Evolutionary conservation across 1,284 basidiomycete species (phyloP).

Genomic region (Crucibulum parvulum): DNA sequence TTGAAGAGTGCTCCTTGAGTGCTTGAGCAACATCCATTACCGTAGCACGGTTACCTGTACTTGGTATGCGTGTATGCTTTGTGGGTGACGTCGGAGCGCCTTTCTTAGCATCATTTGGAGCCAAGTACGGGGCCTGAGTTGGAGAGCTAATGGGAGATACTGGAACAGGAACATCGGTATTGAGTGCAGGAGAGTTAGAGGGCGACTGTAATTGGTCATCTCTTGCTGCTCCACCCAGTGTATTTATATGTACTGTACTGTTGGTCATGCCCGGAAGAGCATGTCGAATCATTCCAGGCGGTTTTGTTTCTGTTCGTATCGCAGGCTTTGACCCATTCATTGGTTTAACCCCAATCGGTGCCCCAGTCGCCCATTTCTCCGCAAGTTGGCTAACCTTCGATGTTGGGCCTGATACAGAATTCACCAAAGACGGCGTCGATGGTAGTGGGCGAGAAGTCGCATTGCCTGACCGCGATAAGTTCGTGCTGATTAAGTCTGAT

Average conservation of each 20-base stretch:
- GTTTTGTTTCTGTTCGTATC: neutral
- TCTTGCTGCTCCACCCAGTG: neutral
- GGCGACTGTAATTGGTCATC: neutral
- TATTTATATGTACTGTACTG: neutral
- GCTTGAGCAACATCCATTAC: conserved; percentile 81
- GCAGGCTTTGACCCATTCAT: neutral
- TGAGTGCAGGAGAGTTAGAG: neutral
- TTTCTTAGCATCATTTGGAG: neutral
- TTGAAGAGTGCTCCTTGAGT: conserved; percentile 46
- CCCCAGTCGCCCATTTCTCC: conserved; percentile 13
- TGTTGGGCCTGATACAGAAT: neutral
- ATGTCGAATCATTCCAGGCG: conserved; percentile 12
- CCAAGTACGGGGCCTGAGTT: neutral
- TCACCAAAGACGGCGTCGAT: neutral
- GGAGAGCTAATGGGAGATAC: neutral
- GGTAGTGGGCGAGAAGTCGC: neutral
- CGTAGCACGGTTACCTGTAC: conserved; percentile 70
- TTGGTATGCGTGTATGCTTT: conserved; percentile 62
- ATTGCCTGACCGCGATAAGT: neutral
- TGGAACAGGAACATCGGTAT: neutral
- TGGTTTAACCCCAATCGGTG: conserved; percentile 4
- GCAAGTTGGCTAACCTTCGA: conserved; percentile 14
- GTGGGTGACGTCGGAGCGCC: conserved; percentile 5
- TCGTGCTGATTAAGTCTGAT: conserved; percentile 3
- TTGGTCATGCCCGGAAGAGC: conserved; percentile 21